Evolutionary conservation across 352 stramenopile genomes (phyloP), one percentile per base, ranked within the genome.

Genomic region (Phytopythium cucurbitacearum): DNA sequence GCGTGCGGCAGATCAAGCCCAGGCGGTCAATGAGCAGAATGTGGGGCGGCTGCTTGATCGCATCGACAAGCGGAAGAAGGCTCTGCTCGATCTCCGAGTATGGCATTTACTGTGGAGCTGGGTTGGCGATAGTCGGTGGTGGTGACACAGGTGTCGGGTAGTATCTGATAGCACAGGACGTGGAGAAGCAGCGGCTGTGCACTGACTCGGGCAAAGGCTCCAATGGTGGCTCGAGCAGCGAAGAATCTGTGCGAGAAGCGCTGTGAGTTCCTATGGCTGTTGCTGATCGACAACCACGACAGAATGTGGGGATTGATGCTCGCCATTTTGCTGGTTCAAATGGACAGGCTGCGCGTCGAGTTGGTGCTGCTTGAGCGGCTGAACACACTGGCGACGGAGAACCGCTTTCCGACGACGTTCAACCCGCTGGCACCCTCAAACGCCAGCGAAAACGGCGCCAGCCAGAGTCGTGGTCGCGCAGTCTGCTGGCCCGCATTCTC

Each of bases 401-500:
- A 59, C 13, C 5, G 41, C 13, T 51, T 63, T 9, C 49, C 48
- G 12, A 12, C 56, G 3, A 33, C 39, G 41, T 53, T 52, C 34
- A 11, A 15, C 13, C 8, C 47, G 35, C 35, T 52, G 35, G 5
- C 47, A 37, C 9, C 6, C 3, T 40, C 21, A 7, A 34, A 51
- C 12, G 2, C 1, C 3, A 32, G 34, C n/a, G 12, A 40, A 45
- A 33, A 12, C 40, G 28, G 42, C 33, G 36, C 40, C 28, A 6
- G n/a, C 42, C 43, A 51, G 35, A 37, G 49, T 3, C 16, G 8
- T 4, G 32, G n/a, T 15, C 55, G 11, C 21, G 51, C 56, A 36
- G 50, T 69, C 13, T 75, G 62, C 37, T 71, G 66, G 62, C 59
- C 66, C 1, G 55, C 15, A 7, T 50, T 46, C 5, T 67, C 61